Conservation (phyloP, 1,284 basidiomycete species). For the Anthracocystis panici-leucophaei region DNA sequence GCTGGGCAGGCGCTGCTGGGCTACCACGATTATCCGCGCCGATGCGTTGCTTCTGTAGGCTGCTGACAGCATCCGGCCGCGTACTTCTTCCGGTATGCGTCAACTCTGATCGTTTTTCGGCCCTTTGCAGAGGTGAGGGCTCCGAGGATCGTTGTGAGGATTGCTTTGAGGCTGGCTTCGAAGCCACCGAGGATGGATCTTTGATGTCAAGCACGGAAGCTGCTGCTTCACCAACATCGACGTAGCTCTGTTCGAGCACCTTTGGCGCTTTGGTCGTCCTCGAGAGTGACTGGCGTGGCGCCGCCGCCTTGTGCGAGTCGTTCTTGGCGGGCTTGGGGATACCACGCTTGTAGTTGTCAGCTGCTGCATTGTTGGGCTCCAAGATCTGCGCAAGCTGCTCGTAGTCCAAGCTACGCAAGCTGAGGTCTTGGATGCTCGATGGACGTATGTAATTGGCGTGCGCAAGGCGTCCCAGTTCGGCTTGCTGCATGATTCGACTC, state of each 20-base stretch:
- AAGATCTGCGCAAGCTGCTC: conserved; percentile 49
- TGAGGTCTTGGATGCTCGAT: conserved; percentile 36
- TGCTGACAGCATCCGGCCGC: conserved; percentile 8
- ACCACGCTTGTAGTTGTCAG: conserved; percentile 36
- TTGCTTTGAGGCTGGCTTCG: not conserved
- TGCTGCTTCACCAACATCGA: conserved; percentile 54
- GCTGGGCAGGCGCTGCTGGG: conserved; percentile 6
- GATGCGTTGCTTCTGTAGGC: conserved; percentile 20
- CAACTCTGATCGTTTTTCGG: not conserved
- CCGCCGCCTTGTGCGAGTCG: not conserved
- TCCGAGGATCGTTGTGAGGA: not conserved
- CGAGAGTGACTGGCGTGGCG: not conserved
- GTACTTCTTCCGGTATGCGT: not conserved
- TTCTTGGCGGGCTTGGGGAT: conserved; percentile 9
- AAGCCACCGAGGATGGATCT: conserved; percentile 17
- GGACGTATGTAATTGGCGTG: conserved; percentile 34
- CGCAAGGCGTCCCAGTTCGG: conserved; percentile 35
- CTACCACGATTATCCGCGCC: not conserved
- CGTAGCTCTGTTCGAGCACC: conserved; percentile 56
- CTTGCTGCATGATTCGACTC: conserved; percentile 23
- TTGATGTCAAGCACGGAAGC: conserved; percentile 50
- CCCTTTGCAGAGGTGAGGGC: not conserved
- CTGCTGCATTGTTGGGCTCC: conserved; percentile 37
- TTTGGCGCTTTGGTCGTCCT: conserved; percentile 8
- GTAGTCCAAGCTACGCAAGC: conserved; percentile 36